A percentile compares a stretch with the other conserved stretches of the same genome.
Conservation (phyloP, 192 early-diverging fungal genomes). For the Geranomyces michiganensis region DNA sequence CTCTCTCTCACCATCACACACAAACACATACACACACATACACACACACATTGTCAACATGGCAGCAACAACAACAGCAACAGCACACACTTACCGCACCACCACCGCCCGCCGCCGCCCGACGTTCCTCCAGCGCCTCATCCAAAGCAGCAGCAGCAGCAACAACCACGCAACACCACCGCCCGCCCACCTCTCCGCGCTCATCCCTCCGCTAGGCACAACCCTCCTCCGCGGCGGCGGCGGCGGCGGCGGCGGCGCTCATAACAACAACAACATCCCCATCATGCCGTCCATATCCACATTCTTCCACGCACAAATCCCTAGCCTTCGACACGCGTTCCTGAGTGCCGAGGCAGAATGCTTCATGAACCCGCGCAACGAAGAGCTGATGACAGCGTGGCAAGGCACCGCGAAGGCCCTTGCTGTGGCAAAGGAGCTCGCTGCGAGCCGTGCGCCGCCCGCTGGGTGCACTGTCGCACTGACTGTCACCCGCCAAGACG, state of each 20-base stretch:
- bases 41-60: no score
- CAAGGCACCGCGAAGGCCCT: not conserved
- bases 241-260: no score
- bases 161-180: not conserved
- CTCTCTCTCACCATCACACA: no score
- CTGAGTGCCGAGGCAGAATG: not conserved
- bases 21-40: no score
- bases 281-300: not conserved
- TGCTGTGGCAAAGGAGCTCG: not conserved
- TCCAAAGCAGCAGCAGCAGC: not conserved
- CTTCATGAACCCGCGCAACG: not conserved
- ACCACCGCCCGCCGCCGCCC: no score
- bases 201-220: not conserved
- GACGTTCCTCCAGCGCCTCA: not conserved
- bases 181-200: not conserved
- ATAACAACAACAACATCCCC: no score
- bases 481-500: not conserved
- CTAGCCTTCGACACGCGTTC: not conserved
- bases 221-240: slow-evolving; percentile 3
- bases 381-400: not conserved
- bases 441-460: not conserved
- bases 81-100: no score
- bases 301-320: not conserved
- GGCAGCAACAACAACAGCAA: no score
- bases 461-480: not conserved